A percentile compares a stretch with the other conserved stretches of the same genome.
Evolutionary conservation across 768 basidiomycete genomes (phyloP).

Genomic region (Trametes coccinea): DNA sequence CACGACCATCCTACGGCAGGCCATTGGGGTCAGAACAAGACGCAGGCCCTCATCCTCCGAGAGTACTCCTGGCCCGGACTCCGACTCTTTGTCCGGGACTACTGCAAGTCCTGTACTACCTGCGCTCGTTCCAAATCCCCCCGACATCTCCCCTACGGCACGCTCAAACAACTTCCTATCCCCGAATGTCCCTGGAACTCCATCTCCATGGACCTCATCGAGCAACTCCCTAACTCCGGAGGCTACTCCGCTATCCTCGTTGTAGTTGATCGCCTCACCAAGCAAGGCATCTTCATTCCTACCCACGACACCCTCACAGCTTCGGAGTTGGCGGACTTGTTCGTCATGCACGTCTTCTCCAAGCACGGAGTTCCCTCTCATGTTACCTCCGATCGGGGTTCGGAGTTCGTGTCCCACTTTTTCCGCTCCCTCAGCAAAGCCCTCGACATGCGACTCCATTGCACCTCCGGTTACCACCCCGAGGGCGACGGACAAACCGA

Average conservation of each 20-base stretch:
- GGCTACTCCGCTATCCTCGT: too few relatives aligned
- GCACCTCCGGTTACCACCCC: constrained; percentile 21
- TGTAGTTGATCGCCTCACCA: too few relatives aligned
- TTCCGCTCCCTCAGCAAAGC: constrained; percentile 12
- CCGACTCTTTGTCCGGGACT: neutral
- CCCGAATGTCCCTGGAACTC: neutral
- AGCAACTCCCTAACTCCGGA: too few relatives aligned
- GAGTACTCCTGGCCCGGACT: neutral
- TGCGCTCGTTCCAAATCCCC: neutral
- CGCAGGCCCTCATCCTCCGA: neutral
- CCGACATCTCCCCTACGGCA: neutral
- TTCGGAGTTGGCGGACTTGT: constrained; percentile 21
- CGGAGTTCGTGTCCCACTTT: constrained; percentile 16
- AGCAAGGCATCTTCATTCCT: constrained; percentile 27
- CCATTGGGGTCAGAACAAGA: neutral
- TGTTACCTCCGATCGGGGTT: constrained; percentile 18
- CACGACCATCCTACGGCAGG: neutral
- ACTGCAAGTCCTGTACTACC: neutral
- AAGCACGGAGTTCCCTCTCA: constrained; percentile 9
- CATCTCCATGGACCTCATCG: too few relatives aligned
- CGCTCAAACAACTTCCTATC: neutral
- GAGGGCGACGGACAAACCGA: constrained; percentile 43
- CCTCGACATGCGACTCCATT: constrained; percentile 8
- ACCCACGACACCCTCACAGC: constrained; percentile 23
- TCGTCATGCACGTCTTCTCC: constrained; percentile 19